Evolutionary conservation across 345 rosid species (phyloP).

Genomic region (Boechera divaricarpa): DNA sequence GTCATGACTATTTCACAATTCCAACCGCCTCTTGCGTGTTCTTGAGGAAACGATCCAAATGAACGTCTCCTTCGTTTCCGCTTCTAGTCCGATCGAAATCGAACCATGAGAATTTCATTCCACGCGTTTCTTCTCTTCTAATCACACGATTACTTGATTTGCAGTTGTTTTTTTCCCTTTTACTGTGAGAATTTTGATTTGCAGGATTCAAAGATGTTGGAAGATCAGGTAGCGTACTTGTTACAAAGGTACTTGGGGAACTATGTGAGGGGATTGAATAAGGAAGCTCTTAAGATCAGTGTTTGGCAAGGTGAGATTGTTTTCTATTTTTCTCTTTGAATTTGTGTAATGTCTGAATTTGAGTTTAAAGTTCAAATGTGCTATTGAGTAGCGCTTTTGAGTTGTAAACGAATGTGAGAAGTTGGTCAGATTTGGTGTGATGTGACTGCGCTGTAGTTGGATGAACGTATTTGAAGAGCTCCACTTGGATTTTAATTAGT

Average conservation of each 20-base stretch:
- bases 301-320: constrained; percentile 81
- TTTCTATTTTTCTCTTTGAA: background rate
- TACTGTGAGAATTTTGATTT: constrained; percentile 31
- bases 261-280: constrained; percentile 83
- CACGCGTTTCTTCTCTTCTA: background rate
- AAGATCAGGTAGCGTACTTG: constrained; percentile 95
- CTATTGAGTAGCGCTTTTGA: constrained; percentile 1
- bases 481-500: background rate
- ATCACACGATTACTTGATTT: constrained; percentile 26
- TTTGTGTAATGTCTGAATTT: background rate
- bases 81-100: constrained; percentile 30
- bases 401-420: constrained; percentile 17
- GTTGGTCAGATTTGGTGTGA: constrained; percentile 4
- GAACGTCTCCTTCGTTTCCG: constrained; percentile 22
- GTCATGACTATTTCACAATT: constrained; percentile 34
- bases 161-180: background rate
- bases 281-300: constrained; percentile 97
- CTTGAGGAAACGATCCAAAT: constrained; percentile 39
- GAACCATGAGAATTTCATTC: constrained; percentile 1
- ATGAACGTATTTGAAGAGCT: constrained; percentile 21
- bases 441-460: background rate
- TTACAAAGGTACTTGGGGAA: constrained; percentile 90
- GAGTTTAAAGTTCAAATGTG: constrained; percentile 1
- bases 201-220: constrained; percentile 70
- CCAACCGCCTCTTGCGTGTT: constrained; percentile 51